These are phyloP conservation scores for Fagopyrum tataricum DNA, from an alignment of 148 eudicot genomes.

Conservation along the genomic window DNA sequence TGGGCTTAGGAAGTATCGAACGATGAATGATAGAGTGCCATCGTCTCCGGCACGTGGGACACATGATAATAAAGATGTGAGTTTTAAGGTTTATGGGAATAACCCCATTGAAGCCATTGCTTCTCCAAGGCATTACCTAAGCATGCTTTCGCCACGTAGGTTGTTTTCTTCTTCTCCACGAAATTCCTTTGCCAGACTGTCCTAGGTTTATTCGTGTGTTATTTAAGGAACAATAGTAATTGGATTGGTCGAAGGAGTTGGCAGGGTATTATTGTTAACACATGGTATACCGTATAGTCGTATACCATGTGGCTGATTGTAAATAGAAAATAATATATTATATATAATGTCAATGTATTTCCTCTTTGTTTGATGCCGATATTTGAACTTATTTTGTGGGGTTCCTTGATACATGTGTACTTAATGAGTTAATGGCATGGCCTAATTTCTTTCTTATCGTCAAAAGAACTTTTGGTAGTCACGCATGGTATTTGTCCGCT, in stretches of 20 bases:
- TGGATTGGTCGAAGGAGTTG: neutral
- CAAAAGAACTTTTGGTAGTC: no score
- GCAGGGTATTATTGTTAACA: neutral
- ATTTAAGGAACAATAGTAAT: neutral
- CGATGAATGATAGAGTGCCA: conserved; percentile 28
- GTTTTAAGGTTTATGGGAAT: conserved; percentile 20
- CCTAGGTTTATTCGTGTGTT: neutral
- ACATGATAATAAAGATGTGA: conserved; percentile 21
- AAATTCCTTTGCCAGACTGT: conserved; percentile 1
- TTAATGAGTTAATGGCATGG: no score
- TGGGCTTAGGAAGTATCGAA: conserved; percentile 36
- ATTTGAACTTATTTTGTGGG: no score
- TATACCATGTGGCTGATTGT: no score
- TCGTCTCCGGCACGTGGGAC: neutral
- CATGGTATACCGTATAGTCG: no score
- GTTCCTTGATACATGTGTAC: no score
- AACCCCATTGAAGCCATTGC: conserved; percentile 41
- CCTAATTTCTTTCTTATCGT: no score
- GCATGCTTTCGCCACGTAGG: conserved; percentile 53
- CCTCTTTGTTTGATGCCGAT: no score
- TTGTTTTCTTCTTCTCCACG: conserved; percentile 33
- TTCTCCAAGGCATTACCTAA: conserved; percentile 48
- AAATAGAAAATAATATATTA: no score
- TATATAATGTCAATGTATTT: no score
- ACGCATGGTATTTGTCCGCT: no score